Base-by-base conservation (phyloP, 2,329 filamentous ascomycete species). In the Diaporthe sp. region DNA sequence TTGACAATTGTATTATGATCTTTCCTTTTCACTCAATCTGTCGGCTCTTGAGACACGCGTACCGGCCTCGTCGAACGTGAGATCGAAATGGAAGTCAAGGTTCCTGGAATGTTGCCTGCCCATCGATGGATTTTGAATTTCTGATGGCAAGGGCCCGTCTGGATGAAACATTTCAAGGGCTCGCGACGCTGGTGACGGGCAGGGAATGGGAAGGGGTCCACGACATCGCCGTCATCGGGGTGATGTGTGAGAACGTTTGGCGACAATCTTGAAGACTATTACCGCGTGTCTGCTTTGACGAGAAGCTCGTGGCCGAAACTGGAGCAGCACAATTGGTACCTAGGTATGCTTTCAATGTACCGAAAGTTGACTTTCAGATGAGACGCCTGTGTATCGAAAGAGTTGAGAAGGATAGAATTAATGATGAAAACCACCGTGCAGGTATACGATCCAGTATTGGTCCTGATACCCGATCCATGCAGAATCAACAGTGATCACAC, bases 1-100 rank as follows among this genome's bases (percentile, higher is more conserved):
- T 51, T 51, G 44, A 35, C 51, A 66, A 66, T 66, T 66, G 30
- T 66, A 66, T 51, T 27, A 51, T 37, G 13, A 66, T 66, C 30
- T 66, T 51, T 7, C 5, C 30, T 12, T 51, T 17, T 12, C 17
- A 37, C 9, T 8, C 1, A 6, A 6, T 35, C n/a, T n/a, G 15
- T 3, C 13, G 22, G 30, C 13, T 50, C 27, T 22, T 9, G 9
- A 63, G 9, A 30, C 17, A 25, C 27, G 1, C 22, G 9, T 50
- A 22, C 17, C 27, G 17, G 25, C 13, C 39, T 8, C 6, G 1
- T 59, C 5, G 55, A 39, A n/a, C 12, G 15, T n/a, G 44, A 2
- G 42, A 47, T 47, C 4, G 30, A 56, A 8, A 22, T 8, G 3
- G 7, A 5, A 32, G 1, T 19, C 6, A 0, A 13, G 19, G 1